Percentiles rank a stretch among this genome's conserved stretches.
Conservation (phyloP, 164 flowering plant species). For the Kingdonia uniflora region DNA sequence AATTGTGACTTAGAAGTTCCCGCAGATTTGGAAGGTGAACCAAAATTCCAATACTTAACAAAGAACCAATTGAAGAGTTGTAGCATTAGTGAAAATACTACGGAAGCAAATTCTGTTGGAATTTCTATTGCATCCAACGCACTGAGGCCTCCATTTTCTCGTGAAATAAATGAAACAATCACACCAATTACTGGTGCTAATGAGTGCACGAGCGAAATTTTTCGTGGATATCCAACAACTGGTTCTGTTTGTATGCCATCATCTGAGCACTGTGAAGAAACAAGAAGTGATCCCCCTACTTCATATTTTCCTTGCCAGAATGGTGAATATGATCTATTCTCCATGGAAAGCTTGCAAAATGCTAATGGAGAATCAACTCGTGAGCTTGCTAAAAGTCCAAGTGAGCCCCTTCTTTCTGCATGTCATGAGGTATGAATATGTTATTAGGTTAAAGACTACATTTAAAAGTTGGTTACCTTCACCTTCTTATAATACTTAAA, state of each 20-base stretch:
- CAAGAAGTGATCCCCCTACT: constrained; percentile 4
- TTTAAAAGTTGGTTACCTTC: too few relatives aligned
- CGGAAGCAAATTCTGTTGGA: constrained; percentile 4
- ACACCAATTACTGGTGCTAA: constrained; percentile 13
- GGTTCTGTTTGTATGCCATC: constrained; percentile 19
- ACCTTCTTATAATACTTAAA: neutral
- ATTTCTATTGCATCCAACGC: constrained; percentile 6
- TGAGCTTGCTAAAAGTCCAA: constrained; percentile 12
- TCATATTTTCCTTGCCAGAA: constrained; percentile 9
- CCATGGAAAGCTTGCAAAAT: constrained; percentile 2
- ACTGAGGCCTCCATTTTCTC: neutral
- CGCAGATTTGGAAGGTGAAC: constrained; percentile 11
- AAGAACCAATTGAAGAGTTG: too few relatives aligned
- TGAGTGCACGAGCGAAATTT: constrained; percentile 3
- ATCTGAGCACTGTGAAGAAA: constrained; percentile 18
- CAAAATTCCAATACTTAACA: constrained; percentile 1
- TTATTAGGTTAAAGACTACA: too few relatives aligned
- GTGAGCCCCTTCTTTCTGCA: constrained; percentile 9
- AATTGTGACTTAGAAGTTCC: constrained; percentile 12
- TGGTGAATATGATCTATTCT: constrained; percentile 6
- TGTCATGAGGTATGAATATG: constrained; percentile 25
- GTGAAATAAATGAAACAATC: constrained; percentile 10
- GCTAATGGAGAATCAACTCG: constrained; percentile 10
- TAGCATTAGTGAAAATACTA: too few relatives aligned
- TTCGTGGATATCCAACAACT: constrained; percentile 15